These are phyloP conservation scores for Miamiensis avidus DNA, from an alignment of 169 alveolate genomes.

Conservation along the genomic window DNA sequence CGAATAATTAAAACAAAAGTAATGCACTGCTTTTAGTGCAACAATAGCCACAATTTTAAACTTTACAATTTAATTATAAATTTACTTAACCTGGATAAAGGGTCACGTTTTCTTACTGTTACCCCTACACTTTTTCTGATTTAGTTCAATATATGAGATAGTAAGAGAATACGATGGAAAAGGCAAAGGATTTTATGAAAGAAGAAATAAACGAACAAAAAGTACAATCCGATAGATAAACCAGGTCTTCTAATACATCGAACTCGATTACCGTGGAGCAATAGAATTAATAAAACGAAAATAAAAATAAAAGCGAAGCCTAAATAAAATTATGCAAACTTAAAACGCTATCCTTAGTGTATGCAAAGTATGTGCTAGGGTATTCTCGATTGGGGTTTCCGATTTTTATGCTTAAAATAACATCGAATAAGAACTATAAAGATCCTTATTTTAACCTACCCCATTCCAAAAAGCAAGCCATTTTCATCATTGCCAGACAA, in stretches of 20 bases:
- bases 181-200: too few species aligned
- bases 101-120: constrained; percentile 48
- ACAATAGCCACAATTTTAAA: too few species aligned
- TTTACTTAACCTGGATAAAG: constrained; percentile 40
- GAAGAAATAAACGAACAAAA: too few species aligned
- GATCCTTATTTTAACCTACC: background rate
- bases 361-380: constrained; percentile 21
- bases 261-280: too few species aligned
- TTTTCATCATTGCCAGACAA: constrained; percentile 53
- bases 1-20: too few species aligned
- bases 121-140: constrained; percentile 40
- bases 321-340: background rate
- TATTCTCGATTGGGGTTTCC: constrained; percentile 42
- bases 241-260: too few species aligned
- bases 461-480: constrained; percentile 30
- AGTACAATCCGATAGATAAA: too few species aligned
- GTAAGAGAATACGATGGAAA: too few species aligned
- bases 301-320: background rate
- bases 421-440: constrained; percentile 10
- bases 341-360: constrained; percentile 3
- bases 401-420: constrained; percentile 36
- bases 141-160: constrained; percentile 7
- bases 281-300: too few species aligned
- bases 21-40: too few species aligned
- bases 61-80: constrained; percentile 27